A percentile compares a stretch with the other conserved stretches of the same genome.
phyloP scores from a whole-genome alignment of 257 asterid genomes.

The Fraxinus cuspidata region DNA sequence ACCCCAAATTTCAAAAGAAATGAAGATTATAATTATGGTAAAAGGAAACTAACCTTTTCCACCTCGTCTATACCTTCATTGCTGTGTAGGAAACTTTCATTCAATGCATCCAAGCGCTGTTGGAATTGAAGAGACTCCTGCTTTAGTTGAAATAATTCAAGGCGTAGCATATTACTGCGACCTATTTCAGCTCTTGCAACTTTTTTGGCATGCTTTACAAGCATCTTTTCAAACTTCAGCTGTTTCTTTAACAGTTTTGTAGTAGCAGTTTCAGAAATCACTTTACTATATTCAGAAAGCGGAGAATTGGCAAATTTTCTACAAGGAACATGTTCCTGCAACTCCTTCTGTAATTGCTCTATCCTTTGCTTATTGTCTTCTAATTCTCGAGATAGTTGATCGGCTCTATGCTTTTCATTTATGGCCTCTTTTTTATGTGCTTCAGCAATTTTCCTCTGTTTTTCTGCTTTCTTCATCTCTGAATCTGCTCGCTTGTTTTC shows the following conservation, averaged over 20 bases:
- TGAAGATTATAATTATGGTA: neutral
- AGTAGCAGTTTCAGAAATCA: constrained; percentile 46
- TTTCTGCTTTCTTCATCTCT: constrained; percentile 57
- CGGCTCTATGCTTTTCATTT: constrained; percentile 59
- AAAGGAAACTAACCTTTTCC: constrained; percentile 69
- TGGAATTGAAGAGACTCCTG: constrained; percentile 54
- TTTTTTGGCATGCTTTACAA: constrained; percentile 69
- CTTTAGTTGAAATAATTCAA: constrained; percentile 55
- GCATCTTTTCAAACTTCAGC: constrained; percentile 68
- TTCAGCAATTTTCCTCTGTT: constrained; percentile 56
- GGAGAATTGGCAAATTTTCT: constrained; percentile 31
- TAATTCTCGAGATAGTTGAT: constrained; percentile 50
- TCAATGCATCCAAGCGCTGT: constrained; percentile 54
- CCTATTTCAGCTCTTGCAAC: constrained; percentile 56
- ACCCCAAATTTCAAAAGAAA: neutral
- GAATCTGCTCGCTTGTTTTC: constrained; percentile 53
- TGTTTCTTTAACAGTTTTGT: constrained; percentile 55
- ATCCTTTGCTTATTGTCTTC: constrained; percentile 54
- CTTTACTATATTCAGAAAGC: constrained; percentile 29
- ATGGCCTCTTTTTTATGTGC: constrained; percentile 49
- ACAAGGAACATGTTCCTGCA: constrained; percentile 47
- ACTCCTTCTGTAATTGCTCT: constrained; percentile 53
- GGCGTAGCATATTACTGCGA: constrained; percentile 57
- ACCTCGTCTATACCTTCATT: constrained; percentile 44
- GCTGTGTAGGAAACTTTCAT: constrained; percentile 38